Conservation (phyloP, 1,284 basidiomycete species). For the Ustilago hordei region DNA sequence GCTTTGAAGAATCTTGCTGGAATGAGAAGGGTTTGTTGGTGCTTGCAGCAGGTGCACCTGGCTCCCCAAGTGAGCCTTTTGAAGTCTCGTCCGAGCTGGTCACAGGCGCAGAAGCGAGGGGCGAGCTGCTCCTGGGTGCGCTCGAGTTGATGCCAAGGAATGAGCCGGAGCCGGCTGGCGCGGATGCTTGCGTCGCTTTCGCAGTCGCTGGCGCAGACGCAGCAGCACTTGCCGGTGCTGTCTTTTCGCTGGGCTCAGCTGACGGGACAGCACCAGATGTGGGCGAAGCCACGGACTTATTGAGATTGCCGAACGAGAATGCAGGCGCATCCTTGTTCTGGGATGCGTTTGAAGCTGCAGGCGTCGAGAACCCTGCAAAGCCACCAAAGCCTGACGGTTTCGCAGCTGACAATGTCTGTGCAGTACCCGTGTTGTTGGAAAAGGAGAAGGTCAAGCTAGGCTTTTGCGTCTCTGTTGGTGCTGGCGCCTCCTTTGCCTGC, state of each 20-base stretch:
- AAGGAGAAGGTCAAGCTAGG: constrained; percentile 25
- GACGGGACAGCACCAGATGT: background rate
- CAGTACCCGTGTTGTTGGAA: constrained; percentile 8
- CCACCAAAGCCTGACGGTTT: constrained; percentile 18
- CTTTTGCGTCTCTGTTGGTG: constrained; percentile 7
- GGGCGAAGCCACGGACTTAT: constrained; percentile 12
- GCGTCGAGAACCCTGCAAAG: constrained; percentile 19
- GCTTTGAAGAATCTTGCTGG: constrained; percentile 28
- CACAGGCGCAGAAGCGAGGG: constrained; percentile 48
- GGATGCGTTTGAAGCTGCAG: constrained; percentile 11
- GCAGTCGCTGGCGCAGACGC: constrained; percentile 13
- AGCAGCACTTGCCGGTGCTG: background rate
- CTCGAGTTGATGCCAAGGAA: constrained; percentile 53
- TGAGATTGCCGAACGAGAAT: constrained; percentile 33
- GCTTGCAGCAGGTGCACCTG: constrained; percentile 9
- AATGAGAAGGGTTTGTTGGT: constrained; percentile 30
- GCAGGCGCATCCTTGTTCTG: constrained; percentile 21
- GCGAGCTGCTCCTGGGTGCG: constrained; percentile 55
- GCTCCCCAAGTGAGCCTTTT: constrained; percentile 36
- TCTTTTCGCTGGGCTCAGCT: background rate
- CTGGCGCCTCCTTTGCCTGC: constrained; percentile 3
- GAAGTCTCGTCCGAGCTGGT: constrained; percentile 43
- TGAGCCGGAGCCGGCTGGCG: constrained; percentile 11
- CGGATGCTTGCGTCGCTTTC: constrained; percentile 9
- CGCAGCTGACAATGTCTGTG: constrained; percentile 6